phyloP scores from a whole-genome alignment of 495 filamentous ascomycete species.

The Xylaria castorea region DNA sequence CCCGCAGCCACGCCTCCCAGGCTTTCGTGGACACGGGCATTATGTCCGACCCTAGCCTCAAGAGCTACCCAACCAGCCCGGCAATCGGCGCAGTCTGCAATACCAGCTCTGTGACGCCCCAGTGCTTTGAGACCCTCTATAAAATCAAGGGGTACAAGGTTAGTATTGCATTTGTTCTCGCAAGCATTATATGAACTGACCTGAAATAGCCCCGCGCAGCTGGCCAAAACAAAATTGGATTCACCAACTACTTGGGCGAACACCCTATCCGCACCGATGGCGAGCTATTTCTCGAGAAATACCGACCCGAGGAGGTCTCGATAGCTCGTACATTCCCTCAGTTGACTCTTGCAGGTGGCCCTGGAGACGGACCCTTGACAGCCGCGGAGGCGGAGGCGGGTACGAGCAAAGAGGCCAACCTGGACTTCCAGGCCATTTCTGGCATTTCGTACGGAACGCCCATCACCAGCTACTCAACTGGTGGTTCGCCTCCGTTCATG shows the following conservation, averaged over 20 bases:
- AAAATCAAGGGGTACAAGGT: slow-evolving; percentile 57
- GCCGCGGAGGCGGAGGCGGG: slow-evolving; percentile 37
- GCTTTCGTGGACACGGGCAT: slow-evolving; percentile 32
- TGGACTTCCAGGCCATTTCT: slow-evolving; percentile 71
- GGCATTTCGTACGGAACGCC: slow-evolving; percentile 42
- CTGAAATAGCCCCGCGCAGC: slow-evolving; percentile 40
- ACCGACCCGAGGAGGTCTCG: slow-evolving; percentile 54
- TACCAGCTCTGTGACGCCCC: slow-evolving; percentile 56
- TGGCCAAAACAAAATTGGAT: slow-evolving; percentile 53
- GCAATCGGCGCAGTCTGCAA: slow-evolving; percentile 55
- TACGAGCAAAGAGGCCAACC: slow-evolving; percentile 68
- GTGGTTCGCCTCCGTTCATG: slow-evolving; percentile 46
- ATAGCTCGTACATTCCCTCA: slow-evolving; percentile 51
- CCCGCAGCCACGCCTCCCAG: slow-evolving; percentile 36
- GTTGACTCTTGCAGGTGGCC: slow-evolving; percentile 49
- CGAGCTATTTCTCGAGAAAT: slow-evolving; percentile 55
- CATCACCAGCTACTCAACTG: slow-evolving; percentile 52
- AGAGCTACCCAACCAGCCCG: slow-evolving; percentile 31
- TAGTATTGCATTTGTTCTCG: neutral
- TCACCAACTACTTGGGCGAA: slow-evolving; percentile 59
- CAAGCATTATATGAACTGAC: neutral
- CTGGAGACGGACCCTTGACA: slow-evolving; percentile 37
- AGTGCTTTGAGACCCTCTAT: slow-evolving; percentile 63
- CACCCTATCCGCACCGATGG: slow-evolving; percentile 58
- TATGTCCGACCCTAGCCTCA: slow-evolving; percentile 35